Evolutionary conservation across 1,139 yeast species (phyloP).

Genomic region (Suzukiozyma palmioleophila): DNA sequence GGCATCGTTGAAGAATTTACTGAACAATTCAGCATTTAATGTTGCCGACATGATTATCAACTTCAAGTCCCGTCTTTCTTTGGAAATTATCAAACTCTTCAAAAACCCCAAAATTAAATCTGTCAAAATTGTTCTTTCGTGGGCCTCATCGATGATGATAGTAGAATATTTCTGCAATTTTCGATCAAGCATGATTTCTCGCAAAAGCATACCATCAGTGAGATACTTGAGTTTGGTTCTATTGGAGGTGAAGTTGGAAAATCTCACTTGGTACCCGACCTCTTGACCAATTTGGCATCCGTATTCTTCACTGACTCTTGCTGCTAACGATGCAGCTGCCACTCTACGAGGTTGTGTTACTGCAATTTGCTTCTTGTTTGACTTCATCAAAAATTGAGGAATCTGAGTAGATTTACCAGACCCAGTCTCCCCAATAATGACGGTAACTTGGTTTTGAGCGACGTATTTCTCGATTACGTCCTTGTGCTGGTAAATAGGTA

Average conservation of each 20-base stretch:
- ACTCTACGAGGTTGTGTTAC: slow-evolving; percentile 98
- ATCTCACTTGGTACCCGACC: slow-evolving; percentile 95
- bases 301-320: slow-evolving; percentile 86
- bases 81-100: slow-evolving; percentile 53
- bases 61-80: slow-evolving; percentile 50
- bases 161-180: slow-evolving; percentile 62
- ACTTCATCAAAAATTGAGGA: slow-evolving; percentile 76
- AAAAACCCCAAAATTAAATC: slow-evolving; percentile 87
- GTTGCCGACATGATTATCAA: slow-evolving; percentile 92
- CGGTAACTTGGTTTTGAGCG: slow-evolving; percentile 57
- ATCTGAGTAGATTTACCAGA: slow-evolving; percentile 98
- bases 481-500: slow-evolving; percentile 77
- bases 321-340: slow-evolving; percentile 92
- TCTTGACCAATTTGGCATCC: slow-evolving; percentile 73
- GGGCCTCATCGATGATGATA: slow-evolving; percentile 93
- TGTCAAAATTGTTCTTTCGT: slow-evolving; percentile 89
- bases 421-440: slow-evolving; percentile 94
- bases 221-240: slow-evolving; percentile 74
- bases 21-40: slow-evolving; percentile 85
- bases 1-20: slow-evolving; percentile 70
- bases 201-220: slow-evolving; percentile 94
- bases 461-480: slow-evolving; percentile 58
- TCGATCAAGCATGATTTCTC: slow-evolving; percentile 83
- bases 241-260: slow-evolving; percentile 39
- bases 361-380: slow-evolving; percentile 58